Base-by-base conservation (phyloP, 2,329 filamentous ascomycete genomes). In the Periconia macrospinosa region DNA sequence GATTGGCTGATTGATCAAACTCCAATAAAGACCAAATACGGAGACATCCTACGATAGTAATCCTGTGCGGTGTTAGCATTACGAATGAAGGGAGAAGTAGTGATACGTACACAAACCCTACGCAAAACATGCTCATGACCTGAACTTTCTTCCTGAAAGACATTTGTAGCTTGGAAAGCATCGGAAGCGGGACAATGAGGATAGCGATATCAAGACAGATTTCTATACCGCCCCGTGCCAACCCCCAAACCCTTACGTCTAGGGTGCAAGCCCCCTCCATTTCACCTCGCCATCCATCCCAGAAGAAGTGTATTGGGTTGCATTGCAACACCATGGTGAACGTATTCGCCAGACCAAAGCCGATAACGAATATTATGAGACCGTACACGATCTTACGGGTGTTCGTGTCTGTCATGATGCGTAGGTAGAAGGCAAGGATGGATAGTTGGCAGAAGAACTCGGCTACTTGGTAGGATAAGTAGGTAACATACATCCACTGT, bases 221-320 rank as follows among this genome's bases (percentile, higher is more conserved):
- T 45, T 68, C 61, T 9, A 68, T 53, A 1, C 61, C 63, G 1
- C 74, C 72, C 6, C 70, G 59, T 23, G 70, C 56, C 62, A 74
- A 76, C 11, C 69, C 70, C 43, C 75, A 74, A 3, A 72, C 60
- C 14, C 70, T 71, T 35, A 77, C 68, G 40, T 76, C 62, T 20
- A 76, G 69, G 55, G 70, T 72, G 44, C 61, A 65, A 17, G 62
- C 51, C n/a, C 67, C 73, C 15, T 61, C 20, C 30, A 62, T 67
- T 37, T 75, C 67, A 13, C 68, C 68, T 35, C 66, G 68, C 76
- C 75, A 78, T 18, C 69, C 72, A n/a, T 69, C 60, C 76, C 76
- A 78, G 40, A 74, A 74, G 17, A 68, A 73, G 2, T 53, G 47
- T 9, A 77, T 60, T 1, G 76, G 76, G 6, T 53, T 57, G 52